Base-by-base conservation (phyloP, 106 monocot species). In the Dioscorea alata region DNA sequence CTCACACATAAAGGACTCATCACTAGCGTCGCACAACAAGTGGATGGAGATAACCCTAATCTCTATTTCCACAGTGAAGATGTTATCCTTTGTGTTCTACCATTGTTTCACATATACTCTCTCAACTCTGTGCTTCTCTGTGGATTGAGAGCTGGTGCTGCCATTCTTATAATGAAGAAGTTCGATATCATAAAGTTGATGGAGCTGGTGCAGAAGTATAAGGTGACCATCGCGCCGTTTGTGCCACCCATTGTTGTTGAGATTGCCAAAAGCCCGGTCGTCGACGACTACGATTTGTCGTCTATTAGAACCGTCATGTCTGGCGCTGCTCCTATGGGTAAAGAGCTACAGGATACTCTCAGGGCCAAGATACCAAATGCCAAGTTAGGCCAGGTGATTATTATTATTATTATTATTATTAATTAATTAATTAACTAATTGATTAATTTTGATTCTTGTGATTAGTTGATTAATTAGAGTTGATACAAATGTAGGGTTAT, bases 41-140 rank as follows among this genome's bases (percentile, higher is more conserved):
- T 94, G 15, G 93, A 93, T 61, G 93, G 93, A 3, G 83, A 86
- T 3, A 93, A 93, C 72, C 93, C 93, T 4, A 89, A 89, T 52
- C 65, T 89, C 19, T 79, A 79, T 49, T 79, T 84, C 79, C 48
- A 59, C 53, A 50, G 54, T 13, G 79, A 78, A 1, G 93, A 93
- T 69, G 89, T 93, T 31, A 15, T 93, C n/a, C 80, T 93, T 1
- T 93, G 93, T 63, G 59, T 84, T 25, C 79, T 93, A 17, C 93
- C 93, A 0, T 66, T 93, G 64, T 93, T 93, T 64, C 93, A 93
- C 56, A 93, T 93, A 50, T 93, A 89, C 74, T 86, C 89, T n/a
- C 72, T 93, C 21, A 81, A 84, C 82, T 83, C 93, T 4, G 77
- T 93, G 28, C 62, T 93, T 54, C 86, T 93, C 15, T 93, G 86